phyloP scores from a whole-genome alignment of 2,329 filamentous ascomycete genomes.

The Talaromyces sp. region DNA sequence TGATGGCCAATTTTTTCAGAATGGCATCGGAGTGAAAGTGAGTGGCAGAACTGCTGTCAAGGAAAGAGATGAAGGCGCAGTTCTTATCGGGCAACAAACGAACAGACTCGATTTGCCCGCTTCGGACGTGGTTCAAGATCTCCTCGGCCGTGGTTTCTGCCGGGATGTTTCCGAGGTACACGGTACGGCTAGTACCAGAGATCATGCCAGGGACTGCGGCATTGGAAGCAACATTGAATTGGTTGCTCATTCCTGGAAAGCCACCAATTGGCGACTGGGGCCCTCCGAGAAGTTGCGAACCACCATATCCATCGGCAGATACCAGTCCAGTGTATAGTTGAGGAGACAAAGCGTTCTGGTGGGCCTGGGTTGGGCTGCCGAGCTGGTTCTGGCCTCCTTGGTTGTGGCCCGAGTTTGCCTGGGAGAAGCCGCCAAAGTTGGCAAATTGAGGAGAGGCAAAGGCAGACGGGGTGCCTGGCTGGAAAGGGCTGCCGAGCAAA shows the following conservation, averaged over 20 bases:
- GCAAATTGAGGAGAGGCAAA: constrained; percentile 92
- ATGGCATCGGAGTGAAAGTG: constrained; percentile 99
- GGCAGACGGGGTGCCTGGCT: constrained; percentile 84
- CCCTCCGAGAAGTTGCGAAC: constrained; percentile 71
- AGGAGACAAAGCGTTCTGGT: constrained; percentile 64
- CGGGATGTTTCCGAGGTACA: constrained; percentile 98
- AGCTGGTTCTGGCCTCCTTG: constrained; percentile 59
- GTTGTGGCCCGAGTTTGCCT: constrained; percentile 52
- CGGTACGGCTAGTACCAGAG: constrained; percentile 88
- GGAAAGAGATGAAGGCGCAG: constrained; percentile 98
- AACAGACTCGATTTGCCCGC: constrained; percentile 98
- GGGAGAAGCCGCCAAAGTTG: constrained; percentile 72
- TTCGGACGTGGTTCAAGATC: constrained; percentile 91
- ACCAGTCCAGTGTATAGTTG: constrained; percentile 80
- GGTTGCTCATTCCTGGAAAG: constrained; percentile 60
- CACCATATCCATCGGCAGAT: constrained; percentile 77
- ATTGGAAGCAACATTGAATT: constrained; percentile 56
- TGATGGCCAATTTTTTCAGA: constrained; percentile 98
- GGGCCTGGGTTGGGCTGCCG: constrained; percentile 70
- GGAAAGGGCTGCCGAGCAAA: constrained; percentile 91
- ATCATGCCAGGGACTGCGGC: constrained; percentile 78
- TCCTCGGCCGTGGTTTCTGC: constrained; percentile 95
- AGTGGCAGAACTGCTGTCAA: constrained; percentile 94
- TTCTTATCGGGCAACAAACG: constrained; percentile 97
- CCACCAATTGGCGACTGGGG: constrained; percentile 81